A percentile compares a stretch with the other conserved stretches of the same genome.
Conservation (phyloP, 2,329 filamentous ascomycete species). For the Sclerotinia spermophila region DNA sequence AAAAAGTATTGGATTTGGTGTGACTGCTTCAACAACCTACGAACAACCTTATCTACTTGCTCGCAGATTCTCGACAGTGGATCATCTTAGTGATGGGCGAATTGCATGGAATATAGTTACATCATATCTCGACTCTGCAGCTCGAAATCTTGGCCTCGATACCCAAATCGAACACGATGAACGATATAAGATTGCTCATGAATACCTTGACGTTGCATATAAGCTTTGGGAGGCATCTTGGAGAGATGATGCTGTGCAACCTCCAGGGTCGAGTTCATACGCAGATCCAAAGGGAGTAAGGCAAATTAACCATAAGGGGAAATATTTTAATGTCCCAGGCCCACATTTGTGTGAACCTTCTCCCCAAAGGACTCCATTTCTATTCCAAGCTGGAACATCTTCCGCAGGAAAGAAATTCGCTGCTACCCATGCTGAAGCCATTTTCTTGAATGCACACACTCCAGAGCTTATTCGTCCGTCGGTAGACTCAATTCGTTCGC, state of each 20-base stretch:
- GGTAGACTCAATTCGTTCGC: conserved; percentile 56
- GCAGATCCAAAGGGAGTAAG: conserved; percentile 55
- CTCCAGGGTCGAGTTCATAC: conserved; percentile 57
- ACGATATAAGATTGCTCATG: conserved; percentile 62
- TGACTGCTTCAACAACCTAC: conserved; percentile 65
- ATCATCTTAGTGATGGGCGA: conserved; percentile 55
- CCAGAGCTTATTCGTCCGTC: conserved; percentile 58
- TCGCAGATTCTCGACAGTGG: conserved; percentile 31
- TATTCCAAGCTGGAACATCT: conserved; percentile 64
- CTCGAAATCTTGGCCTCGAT: conserved; percentile 56
- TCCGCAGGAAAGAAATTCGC: conserved; percentile 64
- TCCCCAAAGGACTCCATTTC: conserved; percentile 32
- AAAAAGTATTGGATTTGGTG: conserved; percentile 63
- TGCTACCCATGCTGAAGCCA: conserved; percentile 66
- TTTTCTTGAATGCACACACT: conserved; percentile 65
- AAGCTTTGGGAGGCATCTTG: conserved; percentile 33
- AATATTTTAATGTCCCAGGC: conserved; percentile 60
- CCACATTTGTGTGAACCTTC: conserved; percentile 57
- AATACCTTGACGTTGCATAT: conserved; percentile 48
- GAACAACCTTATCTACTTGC: conserved; percentile 41
- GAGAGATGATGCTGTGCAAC: conserved; percentile 50
- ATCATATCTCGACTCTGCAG: conserved; percentile 63
- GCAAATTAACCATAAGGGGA: conserved; percentile 62
- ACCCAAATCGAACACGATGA: conserved; percentile 62
- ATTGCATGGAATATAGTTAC: conserved; percentile 55